Evolutionary conservation across 2,329 filamentous ascomycete species (phyloP), one percentile per base, ranked within the genome.

Genomic region (Pseudophaeomoniella oleicola): DNA sequence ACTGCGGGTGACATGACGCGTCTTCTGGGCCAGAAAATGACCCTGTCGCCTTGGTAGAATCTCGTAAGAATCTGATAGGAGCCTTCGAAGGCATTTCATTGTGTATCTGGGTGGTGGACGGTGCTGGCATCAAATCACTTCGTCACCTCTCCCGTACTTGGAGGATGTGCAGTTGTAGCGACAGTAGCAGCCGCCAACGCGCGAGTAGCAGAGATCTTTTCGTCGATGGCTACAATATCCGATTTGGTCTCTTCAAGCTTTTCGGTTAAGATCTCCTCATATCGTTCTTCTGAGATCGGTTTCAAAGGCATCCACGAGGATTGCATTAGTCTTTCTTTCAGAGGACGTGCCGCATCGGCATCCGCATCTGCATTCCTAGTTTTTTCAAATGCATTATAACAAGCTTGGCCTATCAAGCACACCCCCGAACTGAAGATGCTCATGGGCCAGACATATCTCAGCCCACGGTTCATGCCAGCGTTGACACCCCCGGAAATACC

Each of bases 141-240:
- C n/a, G n/a, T n/a, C n/a, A n/a, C n/a, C n/a, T n/a, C n/a, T n/a
- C n/a, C n/a, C n/a, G n/a, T n/a, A n/a, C n/a, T n/a, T n/a, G n/a
- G n/a, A n/a, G n/a, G n/a, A n/a, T n/a, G n/a, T n/a, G n/a, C n/a
- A n/a, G n/a, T n/a, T n/a, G n/a, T n/a, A n/a, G n/a, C n/a, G n/a
- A n/a, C n/a, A n/a, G n/a, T n/a, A n/a, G n/a, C n/a, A n/a, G n/a
- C n/a, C n/a, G n/a, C n/a, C n/a, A n/a, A n/a, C n/a, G n/a, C n/a
- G n/a, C n/a, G n/a, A n/a, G n/a, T n/a, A 9, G 22, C 10, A 9
- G 16, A 9, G 45, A 90, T 82, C 49, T 74, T 75, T 37, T 88
- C 83, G 48, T 90, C 81, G 22, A 88, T 65, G 4, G 90, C 55
- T 0, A 81, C 76, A 54, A 90, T 85, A 42, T 88, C 80, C 1